Evolutionary conservation across 345 rosid species (phyloP), one percentile per base, ranked within the genome.

Genomic region (Cardamine resedifolia): DNA sequence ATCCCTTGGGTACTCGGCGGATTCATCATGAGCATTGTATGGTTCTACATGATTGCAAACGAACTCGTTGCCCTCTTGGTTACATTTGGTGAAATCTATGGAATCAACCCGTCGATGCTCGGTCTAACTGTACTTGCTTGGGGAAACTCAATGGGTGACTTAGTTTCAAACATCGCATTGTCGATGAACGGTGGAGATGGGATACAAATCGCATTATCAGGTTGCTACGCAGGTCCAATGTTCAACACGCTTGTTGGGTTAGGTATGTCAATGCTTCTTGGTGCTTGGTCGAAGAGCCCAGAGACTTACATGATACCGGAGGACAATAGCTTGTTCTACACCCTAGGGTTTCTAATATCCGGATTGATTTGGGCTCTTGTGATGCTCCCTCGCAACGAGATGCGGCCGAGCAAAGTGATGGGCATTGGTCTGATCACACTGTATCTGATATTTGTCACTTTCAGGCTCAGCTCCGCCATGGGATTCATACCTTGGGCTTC

Each of bases 191-290:
- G 96, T 21, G 96, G 85, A 20, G 98, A 88, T 33, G 77, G 97
- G 0, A 80, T 83, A 41, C 97, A 94, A 78, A 94, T 94, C 28
- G 98, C 98, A 0, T 75, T 91, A 51, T 94, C 97, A 0, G 98
- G 98, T 19, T 94, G 97, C 80, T 94, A 88, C 75, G 98, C 98
- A 7, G 98, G 98, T 56, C 98, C 98, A 23, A 94, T 94, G 97
- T 89, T 94, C 79, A 91, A 94, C 84, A 94, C 96, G 1, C 88
- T 91, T 52, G 83, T 87, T 74, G 98, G 98, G 34, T 56, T 94
- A 82, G 96, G 98, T 7, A 52, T 89, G 52, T 88, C 96, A 1
- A 76, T 94, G 89, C 66, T 94, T 65, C 84, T 89, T 3, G 92
- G 92, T 28, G 92, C 97, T 63, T 90, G 91, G 88, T 81, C 91